phyloP scores from a whole-genome alignment of 2,329 filamentous ascomycete species.

The Apiospora rasikravindrae region DNA sequence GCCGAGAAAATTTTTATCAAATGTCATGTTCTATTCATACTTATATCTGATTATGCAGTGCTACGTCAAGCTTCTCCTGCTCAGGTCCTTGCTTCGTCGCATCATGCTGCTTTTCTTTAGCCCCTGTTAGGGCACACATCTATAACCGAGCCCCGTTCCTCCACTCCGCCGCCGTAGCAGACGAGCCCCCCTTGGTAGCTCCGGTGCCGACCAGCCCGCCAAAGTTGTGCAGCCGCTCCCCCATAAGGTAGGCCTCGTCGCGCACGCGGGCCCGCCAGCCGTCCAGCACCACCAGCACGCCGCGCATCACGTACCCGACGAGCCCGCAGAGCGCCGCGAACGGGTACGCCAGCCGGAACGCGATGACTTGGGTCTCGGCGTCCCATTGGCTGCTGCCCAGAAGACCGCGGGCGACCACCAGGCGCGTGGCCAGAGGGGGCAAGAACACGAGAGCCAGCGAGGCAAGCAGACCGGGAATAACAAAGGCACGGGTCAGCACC shows the following conservation, averaged over 20 bases:
- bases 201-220: constrained; percentile 3
- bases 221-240: constrained; percentile 94
- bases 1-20: no score
- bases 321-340: constrained; percentile 57
- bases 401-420: neutral
- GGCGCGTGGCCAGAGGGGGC: constrained; percentile 28
- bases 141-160: constrained; percentile 10
- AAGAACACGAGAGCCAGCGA: constrained; percentile 61
- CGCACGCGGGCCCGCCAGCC: constrained; percentile 82
- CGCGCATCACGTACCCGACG: constrained; percentile 51
- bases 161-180: constrained; percentile 4
- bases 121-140: neutral
- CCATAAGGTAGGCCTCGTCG: constrained; percentile 96
- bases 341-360: constrained; percentile 74
- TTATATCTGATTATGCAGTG: no score
- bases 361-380: constrained; percentile 35
- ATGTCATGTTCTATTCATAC: no score
- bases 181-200: neutral
- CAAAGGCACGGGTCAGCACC: constrained; percentile 82
- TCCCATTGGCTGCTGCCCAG: neutral
- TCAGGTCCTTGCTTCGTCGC: no score
- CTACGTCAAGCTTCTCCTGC: neutral
- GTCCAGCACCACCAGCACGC: constrained; percentile 66
- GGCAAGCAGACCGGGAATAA: constrained; percentile 75
- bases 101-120: neutral